Conservation (phyloP, 2,329 filamentous ascomycete species). For the Phialemonium atrogriseum region DNA sequence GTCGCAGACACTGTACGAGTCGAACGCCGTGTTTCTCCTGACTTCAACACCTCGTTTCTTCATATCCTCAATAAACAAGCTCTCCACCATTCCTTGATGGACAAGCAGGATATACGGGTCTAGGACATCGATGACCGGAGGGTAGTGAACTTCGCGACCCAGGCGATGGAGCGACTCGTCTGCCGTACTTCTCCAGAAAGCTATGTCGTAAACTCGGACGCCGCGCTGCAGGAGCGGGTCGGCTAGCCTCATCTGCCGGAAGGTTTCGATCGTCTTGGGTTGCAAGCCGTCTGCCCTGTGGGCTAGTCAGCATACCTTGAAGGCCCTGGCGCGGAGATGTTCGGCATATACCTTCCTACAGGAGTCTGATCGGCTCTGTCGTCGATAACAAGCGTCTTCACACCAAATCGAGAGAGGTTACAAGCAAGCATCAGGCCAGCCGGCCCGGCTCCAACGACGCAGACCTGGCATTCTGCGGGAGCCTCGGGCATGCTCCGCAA, state of each 20-base stretch:
- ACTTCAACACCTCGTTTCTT: constrained; percentile 55
- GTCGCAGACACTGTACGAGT: constrained; percentile 42
- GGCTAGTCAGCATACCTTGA: not conserved
- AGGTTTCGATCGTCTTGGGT: constrained; percentile 71
- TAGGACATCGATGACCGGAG: constrained; percentile 47
- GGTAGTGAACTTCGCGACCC: constrained; percentile 62
- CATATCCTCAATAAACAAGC: constrained; percentile 61
- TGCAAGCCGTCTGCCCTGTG: constrained; percentile 62
- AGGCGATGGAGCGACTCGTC: constrained; percentile 48
- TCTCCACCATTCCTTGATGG: constrained; percentile 71
- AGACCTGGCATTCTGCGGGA: constrained; percentile 28
- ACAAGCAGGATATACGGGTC: constrained; percentile 50
- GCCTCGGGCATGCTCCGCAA: constrained; percentile 39
- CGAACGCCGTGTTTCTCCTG: constrained; percentile 55
- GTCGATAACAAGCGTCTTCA: constrained; percentile 58
- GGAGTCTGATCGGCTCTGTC: constrained; percentile 60
- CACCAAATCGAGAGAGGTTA: constrained; percentile 55
- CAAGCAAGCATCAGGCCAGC: constrained; percentile 47
- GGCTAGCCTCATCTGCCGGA: constrained; percentile 65
- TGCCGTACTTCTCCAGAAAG: constrained; percentile 56
- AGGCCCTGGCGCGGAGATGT: not conserved
- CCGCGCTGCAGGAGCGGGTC: constrained; percentile 58
- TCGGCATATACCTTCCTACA: constrained; percentile 44
- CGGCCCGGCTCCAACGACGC: constrained; percentile 47
- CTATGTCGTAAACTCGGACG: constrained; percentile 65